Conservation (phyloP, 176 grass and related monocot species). For the Hyparrhenia diplandra region DNA sequence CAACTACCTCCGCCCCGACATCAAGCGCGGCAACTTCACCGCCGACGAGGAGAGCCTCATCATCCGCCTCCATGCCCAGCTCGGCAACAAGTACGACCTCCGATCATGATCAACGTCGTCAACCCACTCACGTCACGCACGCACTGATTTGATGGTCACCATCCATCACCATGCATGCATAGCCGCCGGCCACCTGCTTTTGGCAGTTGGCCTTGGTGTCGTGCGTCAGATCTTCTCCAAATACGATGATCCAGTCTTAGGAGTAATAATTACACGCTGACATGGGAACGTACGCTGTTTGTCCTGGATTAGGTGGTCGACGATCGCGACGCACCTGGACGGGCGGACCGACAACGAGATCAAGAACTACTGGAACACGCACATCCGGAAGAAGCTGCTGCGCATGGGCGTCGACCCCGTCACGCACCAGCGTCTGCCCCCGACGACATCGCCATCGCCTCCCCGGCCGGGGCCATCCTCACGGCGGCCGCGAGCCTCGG, state of each 20-base stretch:
- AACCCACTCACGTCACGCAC: too few species aligned
- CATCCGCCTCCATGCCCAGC: constrained; percentile 53
- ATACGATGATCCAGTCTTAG: background rate
- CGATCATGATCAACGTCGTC: too few species aligned
- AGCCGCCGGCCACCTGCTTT: background rate
- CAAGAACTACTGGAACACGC: constrained; percentile 76
- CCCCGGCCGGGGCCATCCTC: constrained; percentile 3
- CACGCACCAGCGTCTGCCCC: constrained; percentile 49
- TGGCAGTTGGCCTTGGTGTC: background rate
- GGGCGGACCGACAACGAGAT: constrained; percentile 72
- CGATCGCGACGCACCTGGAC: constrained; percentile 56
- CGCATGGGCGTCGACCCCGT: constrained; percentile 60
- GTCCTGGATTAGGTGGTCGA: constrained; percentile 52
- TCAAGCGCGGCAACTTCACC: constrained; percentile 75
- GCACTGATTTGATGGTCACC: background rate
- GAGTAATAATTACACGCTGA: background rate
- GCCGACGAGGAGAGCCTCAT: constrained; percentile 68
- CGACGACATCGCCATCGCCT: background rate
- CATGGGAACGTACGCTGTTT: background rate
- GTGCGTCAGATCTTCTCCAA: background rate
- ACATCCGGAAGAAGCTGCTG: constrained; percentile 67
- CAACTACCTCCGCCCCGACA: constrained; percentile 87
- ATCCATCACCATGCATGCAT: background rate
- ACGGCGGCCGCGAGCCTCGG: constrained; percentile 23
- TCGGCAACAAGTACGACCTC: constrained; percentile 65